Percentiles rank a stretch among this genome's conserved stretches.
Evolutionary conservation across 106 monocot genomes (phyloP).

Genomic region (Agapanthus africanus): DNA sequence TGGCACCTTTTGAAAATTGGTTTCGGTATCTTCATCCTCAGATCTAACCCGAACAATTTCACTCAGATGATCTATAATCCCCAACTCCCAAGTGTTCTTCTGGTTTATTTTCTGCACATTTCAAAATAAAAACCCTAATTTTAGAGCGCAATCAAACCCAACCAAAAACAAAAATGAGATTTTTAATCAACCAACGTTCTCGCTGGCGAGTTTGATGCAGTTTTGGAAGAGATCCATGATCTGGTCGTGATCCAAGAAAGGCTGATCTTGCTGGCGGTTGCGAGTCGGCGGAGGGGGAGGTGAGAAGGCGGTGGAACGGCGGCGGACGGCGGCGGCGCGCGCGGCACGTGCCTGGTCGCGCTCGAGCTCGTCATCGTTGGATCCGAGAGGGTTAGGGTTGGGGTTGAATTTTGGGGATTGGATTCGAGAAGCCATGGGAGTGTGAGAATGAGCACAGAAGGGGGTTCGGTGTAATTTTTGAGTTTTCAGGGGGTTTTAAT

Average conservation of each 20-base stretch:
- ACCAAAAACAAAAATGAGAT: neutral
- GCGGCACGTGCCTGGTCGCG: constrained; percentile 77
- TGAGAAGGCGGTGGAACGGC: constrained; percentile 24
- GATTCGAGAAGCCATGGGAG: constrained; percentile 3
- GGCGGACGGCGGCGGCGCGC: constrained; percentile 48
- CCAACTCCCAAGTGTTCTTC: constrained; percentile 95
- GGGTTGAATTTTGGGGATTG: constrained; percentile 5
- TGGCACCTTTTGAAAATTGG: constrained; percentile 91
- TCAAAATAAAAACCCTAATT: neutral
- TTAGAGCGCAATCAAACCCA: neutral
- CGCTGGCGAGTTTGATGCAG: constrained; percentile 92
- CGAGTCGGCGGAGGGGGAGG: constrained; percentile 6
- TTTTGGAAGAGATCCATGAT: constrained; percentile 92
- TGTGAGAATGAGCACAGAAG: too few relatives aligned
- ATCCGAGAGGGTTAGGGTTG: neutral
- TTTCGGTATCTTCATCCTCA: constrained; percentile 61
- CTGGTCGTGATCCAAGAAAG: constrained; percentile 53
- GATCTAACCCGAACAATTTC: constrained; percentile 60
- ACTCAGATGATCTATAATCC: constrained; percentile 85
- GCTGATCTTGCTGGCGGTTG: neutral
- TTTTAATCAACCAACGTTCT: constrained; percentile 47
- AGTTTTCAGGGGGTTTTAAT: too few relatives aligned
- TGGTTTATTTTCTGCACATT: constrained; percentile 86
- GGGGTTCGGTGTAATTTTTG: too few relatives aligned
- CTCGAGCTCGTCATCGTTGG: constrained; percentile 90